A percentile compares a stretch with the other conserved stretches of the same genome.
Conservation (phyloP, 495 filamentous ascomycete species). For the Aspergillus cavernicola region DNA sequence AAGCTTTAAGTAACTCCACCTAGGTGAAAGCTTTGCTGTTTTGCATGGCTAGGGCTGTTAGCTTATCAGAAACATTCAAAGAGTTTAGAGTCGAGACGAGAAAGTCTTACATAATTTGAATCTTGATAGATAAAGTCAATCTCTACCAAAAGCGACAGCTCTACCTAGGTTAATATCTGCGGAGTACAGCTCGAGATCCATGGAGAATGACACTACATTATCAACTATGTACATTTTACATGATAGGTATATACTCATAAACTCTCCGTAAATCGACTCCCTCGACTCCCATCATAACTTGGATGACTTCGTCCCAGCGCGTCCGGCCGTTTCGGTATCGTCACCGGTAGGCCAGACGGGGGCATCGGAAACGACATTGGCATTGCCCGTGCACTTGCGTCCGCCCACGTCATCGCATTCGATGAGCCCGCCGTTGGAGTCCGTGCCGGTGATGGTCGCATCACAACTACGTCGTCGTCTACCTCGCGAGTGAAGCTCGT, state of each 20-base stretch:
- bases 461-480: conserved; percentile 30
- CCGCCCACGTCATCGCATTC: conserved; percentile 24
- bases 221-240: conserved; percentile 11
- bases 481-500: conserved; percentile 34
- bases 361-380: conserved; percentile 21
- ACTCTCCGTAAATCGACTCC: conserved; percentile 55
- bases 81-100: no score
- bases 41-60: no score
- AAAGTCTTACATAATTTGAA: background rate
- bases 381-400: conserved; percentile 11
- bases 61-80: background rate
- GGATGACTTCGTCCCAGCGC: conserved; percentile 52
- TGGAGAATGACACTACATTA: no score
- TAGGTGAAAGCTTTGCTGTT: background rate
- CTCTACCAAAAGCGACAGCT: no score
- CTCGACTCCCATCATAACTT: conserved; percentile 51
- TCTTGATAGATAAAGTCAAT: no score
- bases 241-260: conserved; percentile 17
- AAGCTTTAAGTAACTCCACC: conserved; percentile 4
- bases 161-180: no score
- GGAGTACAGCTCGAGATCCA: no score
- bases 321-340: conserved; percentile 32
- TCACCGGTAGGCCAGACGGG: conserved; percentile 16
- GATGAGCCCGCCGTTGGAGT: conserved; percentile 46
- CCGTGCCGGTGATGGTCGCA: conserved; percentile 46